These are phyloP conservation scores for Penicillium sp. DNA, from an alignment of 2,329 filamentous ascomycete species.

Conservation along the genomic window DNA sequence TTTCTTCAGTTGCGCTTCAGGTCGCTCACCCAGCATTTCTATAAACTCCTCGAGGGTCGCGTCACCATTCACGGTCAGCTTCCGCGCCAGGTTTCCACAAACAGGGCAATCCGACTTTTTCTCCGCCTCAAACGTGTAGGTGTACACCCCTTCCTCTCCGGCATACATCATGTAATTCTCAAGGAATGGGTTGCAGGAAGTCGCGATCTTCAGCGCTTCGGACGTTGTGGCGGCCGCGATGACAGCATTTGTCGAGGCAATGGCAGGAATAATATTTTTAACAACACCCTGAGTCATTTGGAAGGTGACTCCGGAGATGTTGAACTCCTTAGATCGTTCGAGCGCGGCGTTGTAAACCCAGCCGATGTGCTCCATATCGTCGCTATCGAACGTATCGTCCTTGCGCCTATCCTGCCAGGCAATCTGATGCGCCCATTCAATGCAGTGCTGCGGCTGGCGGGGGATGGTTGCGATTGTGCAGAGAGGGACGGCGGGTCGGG, in stretches of 20 bases:
- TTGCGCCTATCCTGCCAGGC: slow-evolving; percentile 90
- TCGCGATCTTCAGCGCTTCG: slow-evolving; percentile 93
- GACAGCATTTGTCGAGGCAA: slow-evolving; percentile 96
- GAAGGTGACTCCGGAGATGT: slow-evolving; percentile 91
- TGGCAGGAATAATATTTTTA: slow-evolving; percentile 99
- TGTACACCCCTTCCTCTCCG: slow-evolving; percentile 93
- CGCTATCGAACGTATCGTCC: slow-evolving; percentile 86
- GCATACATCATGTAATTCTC: slow-evolving; percentile 99
- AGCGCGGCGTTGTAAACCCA: slow-evolving; percentile 92
- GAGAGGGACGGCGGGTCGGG: slow-evolving; percentile 92
- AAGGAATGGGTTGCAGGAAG: slow-evolving; percentile 77
- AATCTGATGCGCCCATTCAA: slow-evolving; percentile 98
- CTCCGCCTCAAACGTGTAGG: slow-evolving; percentile 94
- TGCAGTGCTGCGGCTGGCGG: slow-evolving; percentile 94
- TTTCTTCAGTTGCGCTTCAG: slow-evolving; percentile 92
- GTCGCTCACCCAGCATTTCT: slow-evolving; percentile 78
- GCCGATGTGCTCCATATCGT: slow-evolving; percentile 95
- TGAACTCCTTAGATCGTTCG: slow-evolving; percentile 81
- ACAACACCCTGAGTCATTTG: slow-evolving; percentile 95
- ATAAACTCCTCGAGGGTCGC: slow-evolving; percentile 82
- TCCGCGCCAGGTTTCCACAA: slow-evolving; percentile 81
- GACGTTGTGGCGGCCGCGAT: slow-evolving; percentile 96
- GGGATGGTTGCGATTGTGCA: slow-evolving; percentile 97
- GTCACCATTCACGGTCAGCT: slow-evolving; percentile 71
- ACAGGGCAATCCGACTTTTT: slow-evolving; percentile 95